These are phyloP conservation scores for Sugiyamaella paludigena DNA, from an alignment of 1,139 yeast species.

Conservation along the genomic window DNA sequence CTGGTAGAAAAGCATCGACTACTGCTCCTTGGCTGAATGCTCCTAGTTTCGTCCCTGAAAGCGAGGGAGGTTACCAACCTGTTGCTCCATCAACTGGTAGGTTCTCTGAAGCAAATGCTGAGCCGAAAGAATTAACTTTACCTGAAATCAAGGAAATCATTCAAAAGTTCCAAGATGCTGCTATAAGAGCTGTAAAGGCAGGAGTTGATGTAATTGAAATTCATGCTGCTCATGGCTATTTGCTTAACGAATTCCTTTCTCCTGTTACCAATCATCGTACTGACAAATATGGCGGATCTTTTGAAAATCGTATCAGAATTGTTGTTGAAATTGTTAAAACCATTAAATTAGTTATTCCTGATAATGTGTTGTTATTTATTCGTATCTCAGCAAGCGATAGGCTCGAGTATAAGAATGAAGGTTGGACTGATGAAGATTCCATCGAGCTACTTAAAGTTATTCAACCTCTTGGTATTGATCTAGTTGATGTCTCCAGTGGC, in stretches of 20 bases:
- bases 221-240: constrained; percentile 65
- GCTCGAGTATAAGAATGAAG: constrained; percentile 22
- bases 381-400: constrained; percentile 33
- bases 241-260: constrained; percentile 42
- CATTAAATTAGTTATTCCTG: constrained; percentile 21
- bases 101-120: constrained; percentile 30
- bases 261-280: constrained; percentile 40
- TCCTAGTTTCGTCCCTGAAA: constrained; percentile 1
- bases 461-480: constrained; percentile 48
- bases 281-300: constrained; percentile 45
- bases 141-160: constrained; percentile 44
- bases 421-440: constrained; percentile 41
- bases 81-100: constrained; percentile 13
- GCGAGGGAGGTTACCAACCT: constrained; percentile 13
- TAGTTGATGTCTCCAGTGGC: constrained; percentile 55
- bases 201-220: constrained; percentile 71
- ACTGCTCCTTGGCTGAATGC: constrained; percentile 11
- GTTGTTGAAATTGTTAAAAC: constrained; percentile 34
- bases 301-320: constrained; percentile 36
- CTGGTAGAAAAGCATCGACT: constrained; percentile 46
- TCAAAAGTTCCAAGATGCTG: constrained; percentile 42
- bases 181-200: constrained; percentile 45
- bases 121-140: constrained; percentile 42
- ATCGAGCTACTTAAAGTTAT: constrained; percentile 44
- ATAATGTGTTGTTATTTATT: constrained; percentile 25